Evolutionary conservation across 495 filamentous ascomycete genomes (phyloP).

Genomic region (Hypoxylon crocopeplum): DNA sequence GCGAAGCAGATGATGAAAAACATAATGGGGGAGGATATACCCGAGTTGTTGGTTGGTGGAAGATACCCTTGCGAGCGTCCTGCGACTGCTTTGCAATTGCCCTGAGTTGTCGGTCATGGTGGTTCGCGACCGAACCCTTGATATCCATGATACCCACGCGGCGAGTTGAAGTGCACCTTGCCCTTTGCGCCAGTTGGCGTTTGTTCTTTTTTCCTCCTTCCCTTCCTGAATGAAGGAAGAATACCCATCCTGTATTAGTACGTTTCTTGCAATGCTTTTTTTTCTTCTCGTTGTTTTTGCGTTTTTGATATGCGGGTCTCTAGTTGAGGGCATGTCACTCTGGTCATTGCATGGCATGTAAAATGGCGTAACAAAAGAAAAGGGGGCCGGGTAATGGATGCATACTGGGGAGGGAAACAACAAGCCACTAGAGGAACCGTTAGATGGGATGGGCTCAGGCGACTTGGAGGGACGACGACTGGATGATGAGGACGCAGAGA

Average conservation of each 20-base stretch:
- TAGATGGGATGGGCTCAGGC: conserved; percentile 18
- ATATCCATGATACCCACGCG: conserved; percentile 27
- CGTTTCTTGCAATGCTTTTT: not conserved
- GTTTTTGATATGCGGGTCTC: conserved; percentile 1
- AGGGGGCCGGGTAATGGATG: conserved; percentile 23
- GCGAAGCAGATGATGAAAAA: conserved; percentile 1
- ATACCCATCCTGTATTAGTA: conserved; percentile 37
- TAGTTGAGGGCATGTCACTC: not conserved
- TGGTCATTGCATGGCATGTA: conserved; percentile 11
- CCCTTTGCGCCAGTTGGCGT: conserved; percentile 2
- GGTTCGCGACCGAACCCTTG: conserved; percentile 2
- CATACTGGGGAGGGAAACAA: not conserved
- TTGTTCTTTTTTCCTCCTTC: conserved; percentile 1
- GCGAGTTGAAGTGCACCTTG: conserved; percentile 10
- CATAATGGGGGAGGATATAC: conserved; percentile 24
- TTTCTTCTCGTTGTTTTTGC: not conserved
- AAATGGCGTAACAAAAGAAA: conserved; percentile 22
- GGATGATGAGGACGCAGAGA: too few relatives aligned
- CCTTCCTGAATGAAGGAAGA: conserved; percentile 5
- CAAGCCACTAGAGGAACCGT: conserved; percentile 1
- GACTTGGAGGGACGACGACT: too few relatives aligned
- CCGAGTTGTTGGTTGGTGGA: conserved; percentile 16
- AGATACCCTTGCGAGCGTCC: conserved; percentile 19
- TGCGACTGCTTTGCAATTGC: conserved; percentile 1
- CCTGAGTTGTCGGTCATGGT: conserved; percentile 7